phyloP scores from a whole-genome alignment of 2,329 filamentous ascomycete genomes.

The Fusarium pseudoanthophilum region DNA sequence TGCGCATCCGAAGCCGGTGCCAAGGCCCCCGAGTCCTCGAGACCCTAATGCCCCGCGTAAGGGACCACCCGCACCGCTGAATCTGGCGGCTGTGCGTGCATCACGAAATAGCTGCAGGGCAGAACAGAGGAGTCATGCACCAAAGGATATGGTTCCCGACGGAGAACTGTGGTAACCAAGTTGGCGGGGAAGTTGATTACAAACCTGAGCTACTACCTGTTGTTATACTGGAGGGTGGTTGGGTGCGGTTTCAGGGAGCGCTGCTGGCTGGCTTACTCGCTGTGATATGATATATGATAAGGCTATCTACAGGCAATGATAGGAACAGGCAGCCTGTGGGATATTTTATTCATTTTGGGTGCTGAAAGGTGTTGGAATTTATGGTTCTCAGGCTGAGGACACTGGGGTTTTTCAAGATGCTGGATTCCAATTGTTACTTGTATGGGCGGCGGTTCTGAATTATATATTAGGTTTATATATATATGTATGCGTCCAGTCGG shows the following conservation, averaged over 20 bases:
- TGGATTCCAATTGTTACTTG: neutral
- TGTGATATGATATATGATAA: neutral
- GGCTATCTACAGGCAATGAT: neutral
- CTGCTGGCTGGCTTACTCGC: slow-evolving; percentile 28
- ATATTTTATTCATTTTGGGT: slow-evolving; percentile 1
- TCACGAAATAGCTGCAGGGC: slow-evolving; percentile 12
- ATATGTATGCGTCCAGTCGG: neutral
- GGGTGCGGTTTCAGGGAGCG: neutral
- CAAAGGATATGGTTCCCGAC: slow-evolving; percentile 30
- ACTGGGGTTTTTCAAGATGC: neutral
- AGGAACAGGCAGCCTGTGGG: neutral
- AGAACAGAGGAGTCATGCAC: slow-evolving; percentile 7
- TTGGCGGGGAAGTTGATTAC: neutral
- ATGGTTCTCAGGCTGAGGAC: neutral
- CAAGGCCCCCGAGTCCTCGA: slow-evolving; percentile 21
- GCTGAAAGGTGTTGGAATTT: neutral
- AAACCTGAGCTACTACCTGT: too few relatives aligned
- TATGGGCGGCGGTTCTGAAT: slow-evolving; percentile 2
- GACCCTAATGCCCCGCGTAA: slow-evolving; percentile 23
- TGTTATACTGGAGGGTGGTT: neutral
- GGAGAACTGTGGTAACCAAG: slow-evolving; percentile 23
- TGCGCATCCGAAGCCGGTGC: slow-evolving; percentile 41
- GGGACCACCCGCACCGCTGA: slow-evolving; percentile 29
- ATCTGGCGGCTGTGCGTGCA: slow-evolving; percentile 19
- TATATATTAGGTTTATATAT: neutral